Conservation (phyloP, 108 stramenopile genomes). For the Chaetoceros tenuissimus region DNA sequence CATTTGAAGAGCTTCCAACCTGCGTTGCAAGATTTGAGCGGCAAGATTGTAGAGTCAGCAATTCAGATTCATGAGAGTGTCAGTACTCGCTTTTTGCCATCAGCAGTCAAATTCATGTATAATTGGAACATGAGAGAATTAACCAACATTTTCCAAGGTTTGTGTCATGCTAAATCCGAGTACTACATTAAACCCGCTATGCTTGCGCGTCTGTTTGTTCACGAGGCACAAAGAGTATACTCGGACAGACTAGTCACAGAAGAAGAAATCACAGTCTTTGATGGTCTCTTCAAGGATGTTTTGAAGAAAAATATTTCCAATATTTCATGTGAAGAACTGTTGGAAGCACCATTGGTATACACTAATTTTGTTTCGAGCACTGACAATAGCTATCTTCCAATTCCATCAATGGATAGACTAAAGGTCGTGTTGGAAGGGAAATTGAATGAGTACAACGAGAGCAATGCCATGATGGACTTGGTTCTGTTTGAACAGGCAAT, state of each 20-base stretch:
- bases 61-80: slow-evolving; percentile 73
- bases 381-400: slow-evolving; percentile 46
- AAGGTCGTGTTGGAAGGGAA: slow-evolving; percentile 50
- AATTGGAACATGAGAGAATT: slow-evolving; percentile 93
- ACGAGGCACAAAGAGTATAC: slow-evolving; percentile 79
- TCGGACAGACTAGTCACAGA: slow-evolving; percentile 65
- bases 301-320: slow-evolving; percentile 27
- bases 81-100: slow-evolving; percentile 70
- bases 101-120: slow-evolving; percentile 82
- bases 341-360: slow-evolving; percentile 43
- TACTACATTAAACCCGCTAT: slow-evolving; percentile 46
- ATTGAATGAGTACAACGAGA: slow-evolving; percentile 82
- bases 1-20: slow-evolving; percentile 60
- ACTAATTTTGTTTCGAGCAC: slow-evolving; percentile 62
- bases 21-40: slow-evolving; percentile 39
- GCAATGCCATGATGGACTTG: slow-evolving; percentile 83
- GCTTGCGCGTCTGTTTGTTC: slow-evolving; percentile 61
- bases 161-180: slow-evolving; percentile 49
- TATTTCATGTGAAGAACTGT: slow-evolving; percentile 11
- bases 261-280: slow-evolving; percentile 42
- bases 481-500: slow-evolving; percentile 87
- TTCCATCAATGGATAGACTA: slow-evolving; percentile 42
- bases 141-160: slow-evolving; percentile 80
- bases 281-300: slow-evolving; percentile 34
- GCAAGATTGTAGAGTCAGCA: slow-evolving; percentile 61